These are phyloP conservation scores for Aureobasidium subglaciale DNA, from an alignment of 2,329 filamentous ascomycete genomes.

Conservation along the genomic window DNA sequence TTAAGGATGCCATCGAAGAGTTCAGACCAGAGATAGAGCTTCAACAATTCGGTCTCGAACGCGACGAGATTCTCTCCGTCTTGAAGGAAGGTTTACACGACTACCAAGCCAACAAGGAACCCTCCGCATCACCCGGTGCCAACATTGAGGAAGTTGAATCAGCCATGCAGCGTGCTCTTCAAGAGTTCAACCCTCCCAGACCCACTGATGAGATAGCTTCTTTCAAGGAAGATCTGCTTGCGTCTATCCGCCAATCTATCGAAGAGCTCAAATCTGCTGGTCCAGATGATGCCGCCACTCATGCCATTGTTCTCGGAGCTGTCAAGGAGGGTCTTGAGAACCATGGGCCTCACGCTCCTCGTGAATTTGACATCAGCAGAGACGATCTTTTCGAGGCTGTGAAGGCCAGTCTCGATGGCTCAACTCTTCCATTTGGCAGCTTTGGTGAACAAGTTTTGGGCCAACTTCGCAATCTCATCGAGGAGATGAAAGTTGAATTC, in stretches of 20 bases:
- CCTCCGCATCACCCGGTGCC: constrained; percentile 33
- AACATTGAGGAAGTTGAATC: constrained; percentile 76
- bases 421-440: constrained; percentile 43
- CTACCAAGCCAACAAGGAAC: constrained; percentile 52
- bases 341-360: constrained; percentile 32
- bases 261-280: constrained; percentile 64
- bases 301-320: constrained; percentile 50
- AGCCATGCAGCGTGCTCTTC: constrained; percentile 77
- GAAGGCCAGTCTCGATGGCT: constrained; percentile 49
- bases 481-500: constrained; percentile 57
- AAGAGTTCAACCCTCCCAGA: constrained; percentile 69
- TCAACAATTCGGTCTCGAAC: constrained; percentile 81
- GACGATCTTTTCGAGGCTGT: constrained; percentile 54
- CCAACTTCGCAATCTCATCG: constrained; percentile 52
- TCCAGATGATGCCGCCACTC: constrained; percentile 41
- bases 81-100: constrained; percentile 78
- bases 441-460: constrained; percentile 54
- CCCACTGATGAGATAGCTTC: constrained; percentile 62
- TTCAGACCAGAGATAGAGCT: constrained; percentile 92
- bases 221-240: constrained; percentile 75
- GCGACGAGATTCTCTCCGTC: constrained; percentile 82
- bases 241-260: constrained; percentile 76
- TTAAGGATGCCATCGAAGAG: constrained; percentile 85
- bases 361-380: constrained; percentile 40
- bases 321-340: constrained; percentile 53